phyloP scores from a whole-genome alignment of 257 asterid species.

The Ilex asprella region DNA sequence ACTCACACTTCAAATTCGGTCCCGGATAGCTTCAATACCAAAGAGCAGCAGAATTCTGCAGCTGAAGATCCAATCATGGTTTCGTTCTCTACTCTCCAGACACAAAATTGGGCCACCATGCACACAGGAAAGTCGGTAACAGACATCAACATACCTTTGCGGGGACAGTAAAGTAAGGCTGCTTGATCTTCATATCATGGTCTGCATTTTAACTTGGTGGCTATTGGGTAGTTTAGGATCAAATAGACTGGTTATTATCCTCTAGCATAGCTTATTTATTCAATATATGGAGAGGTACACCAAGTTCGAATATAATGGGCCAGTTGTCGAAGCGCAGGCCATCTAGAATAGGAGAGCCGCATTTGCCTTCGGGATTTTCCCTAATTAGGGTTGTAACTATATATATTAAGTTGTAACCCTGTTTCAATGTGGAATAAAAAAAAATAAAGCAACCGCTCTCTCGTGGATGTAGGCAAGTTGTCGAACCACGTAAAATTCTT shows the following conservation, averaged over 20 bases:
- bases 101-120: slow-evolving; percentile 23
- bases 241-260: background rate
- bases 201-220: too few species aligned
- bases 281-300: too few species aligned
- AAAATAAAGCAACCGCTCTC: too few species aligned
- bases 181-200: background rate
- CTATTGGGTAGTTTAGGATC: background rate
- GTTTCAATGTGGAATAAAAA: too few species aligned
- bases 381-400: too few species aligned
- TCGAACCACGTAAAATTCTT: too few species aligned
- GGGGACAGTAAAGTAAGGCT: slow-evolving; percentile 26
- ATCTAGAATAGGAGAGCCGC: too few species aligned
- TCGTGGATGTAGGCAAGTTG: too few species aligned
- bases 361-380: too few species aligned
- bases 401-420: too few species aligned
- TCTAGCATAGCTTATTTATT: background rate
- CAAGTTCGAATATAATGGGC: too few species aligned
- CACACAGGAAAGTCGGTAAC: slow-evolving; percentile 47
- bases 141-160: slow-evolving; percentile 54
- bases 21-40: slow-evolving; percentile 24
- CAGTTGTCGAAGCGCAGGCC: too few species aligned
- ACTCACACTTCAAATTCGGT: slow-evolving; percentile 26
- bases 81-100: slow-evolving; percentile 30
- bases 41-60: slow-evolving; percentile 12
- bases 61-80: slow-evolving; percentile 15